A percentile compares a stretch with the other conserved stretches of the same genome.
Conservation (phyloP, 2,329 filamentous ascomycete genomes). For the Coniochaeta sp. region DNA sequence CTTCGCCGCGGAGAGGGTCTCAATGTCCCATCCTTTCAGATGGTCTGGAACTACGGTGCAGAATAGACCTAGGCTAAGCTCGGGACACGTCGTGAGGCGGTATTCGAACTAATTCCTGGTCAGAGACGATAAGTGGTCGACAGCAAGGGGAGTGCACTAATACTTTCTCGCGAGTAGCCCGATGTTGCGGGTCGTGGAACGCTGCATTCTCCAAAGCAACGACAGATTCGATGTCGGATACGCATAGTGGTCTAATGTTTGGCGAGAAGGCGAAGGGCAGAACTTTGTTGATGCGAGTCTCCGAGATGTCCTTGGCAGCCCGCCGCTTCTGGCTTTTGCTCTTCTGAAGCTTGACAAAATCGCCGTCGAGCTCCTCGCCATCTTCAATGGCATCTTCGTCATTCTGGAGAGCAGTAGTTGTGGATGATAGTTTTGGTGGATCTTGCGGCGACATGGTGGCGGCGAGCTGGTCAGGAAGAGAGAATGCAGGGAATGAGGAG, state of each 20-base stretch:
- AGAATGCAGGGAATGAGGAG: neutral
- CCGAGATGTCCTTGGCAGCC: conserved; percentile 22
- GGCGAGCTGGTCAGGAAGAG: neutral
- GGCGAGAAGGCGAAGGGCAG: conserved; percentile 58
- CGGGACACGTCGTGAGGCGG: conserved; percentile 65
- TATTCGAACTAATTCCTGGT: conserved; percentile 57
- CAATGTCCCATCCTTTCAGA: conserved; percentile 36
- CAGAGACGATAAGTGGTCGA: neutral
- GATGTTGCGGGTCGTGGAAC: conserved; percentile 39
- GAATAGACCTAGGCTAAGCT: conserved; percentile 75
- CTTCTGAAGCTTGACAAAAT: conserved; percentile 26
- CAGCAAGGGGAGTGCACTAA: conserved; percentile 2
- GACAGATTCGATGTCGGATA: conserved; percentile 55
- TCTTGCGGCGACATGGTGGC: conserved; percentile 6
- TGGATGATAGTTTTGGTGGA: neutral
- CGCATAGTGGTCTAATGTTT: conserved; percentile 65
- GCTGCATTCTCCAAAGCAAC: conserved; percentile 47
- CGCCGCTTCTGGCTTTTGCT: conserved; percentile 31
- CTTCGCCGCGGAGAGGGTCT: conserved; percentile 46
- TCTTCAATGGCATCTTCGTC: conserved; percentile 17
- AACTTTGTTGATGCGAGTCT: conserved; percentile 31
- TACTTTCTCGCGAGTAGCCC: conserved; percentile 48
- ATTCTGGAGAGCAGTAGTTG: neutral
- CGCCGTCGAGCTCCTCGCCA: conserved; percentile 20
- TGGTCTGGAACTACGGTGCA: conserved; percentile 49